These are phyloP conservation scores for Pythium angustatum DNA, from an alignment of 352 stramenopile genomes.

Conservation along the genomic window DNA sequence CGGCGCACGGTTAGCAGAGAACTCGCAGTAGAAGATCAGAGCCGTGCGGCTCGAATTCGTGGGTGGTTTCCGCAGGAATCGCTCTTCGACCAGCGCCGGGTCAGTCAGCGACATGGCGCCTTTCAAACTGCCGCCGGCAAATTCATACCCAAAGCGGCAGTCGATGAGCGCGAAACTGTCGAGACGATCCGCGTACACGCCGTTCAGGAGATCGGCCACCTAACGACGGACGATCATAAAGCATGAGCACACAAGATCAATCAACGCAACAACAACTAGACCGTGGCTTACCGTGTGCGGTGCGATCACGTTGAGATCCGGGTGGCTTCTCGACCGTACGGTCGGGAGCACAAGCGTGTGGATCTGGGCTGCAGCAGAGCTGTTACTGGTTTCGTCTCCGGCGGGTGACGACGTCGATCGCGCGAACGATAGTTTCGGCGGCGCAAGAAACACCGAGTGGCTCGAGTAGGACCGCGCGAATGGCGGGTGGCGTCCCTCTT, in stretches of 20 bases:
- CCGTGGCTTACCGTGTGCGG: conserved; percentile 37
- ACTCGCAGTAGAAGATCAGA: conserved; percentile 74
- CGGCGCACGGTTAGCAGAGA: conserved; percentile 60
- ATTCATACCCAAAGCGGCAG: conserved; percentile 64
- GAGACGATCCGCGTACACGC: conserved; percentile 38
- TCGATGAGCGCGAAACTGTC: conserved; percentile 45
- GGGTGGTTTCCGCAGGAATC: conserved; percentile 36
- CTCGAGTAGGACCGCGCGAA: conserved; percentile 32
- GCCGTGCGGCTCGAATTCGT: conserved; percentile 38
- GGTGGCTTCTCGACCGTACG: conserved; percentile 51
- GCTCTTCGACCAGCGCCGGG: conserved; percentile 42
- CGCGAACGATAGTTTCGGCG: conserved; percentile 15
- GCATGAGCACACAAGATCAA: neutral
- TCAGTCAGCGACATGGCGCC: conserved; percentile 43
- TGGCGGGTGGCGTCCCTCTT: neutral
- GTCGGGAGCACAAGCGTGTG: conserved; percentile 45
- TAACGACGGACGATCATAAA: too few relatives aligned
- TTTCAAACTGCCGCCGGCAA: conserved; percentile 42
- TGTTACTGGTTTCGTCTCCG: conserved; percentile 11
- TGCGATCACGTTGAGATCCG: conserved; percentile 62
- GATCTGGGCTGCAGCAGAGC: neutral
- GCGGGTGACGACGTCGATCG: neutral
- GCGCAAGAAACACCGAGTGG: conserved; percentile 28
- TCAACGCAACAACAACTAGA: neutral
- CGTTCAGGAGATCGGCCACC: conserved; percentile 37